Evolutionary conservation across 495 filamentous ascomycete genomes (phyloP).

Genomic region (Barbatosphaeria neglecta): DNA sequence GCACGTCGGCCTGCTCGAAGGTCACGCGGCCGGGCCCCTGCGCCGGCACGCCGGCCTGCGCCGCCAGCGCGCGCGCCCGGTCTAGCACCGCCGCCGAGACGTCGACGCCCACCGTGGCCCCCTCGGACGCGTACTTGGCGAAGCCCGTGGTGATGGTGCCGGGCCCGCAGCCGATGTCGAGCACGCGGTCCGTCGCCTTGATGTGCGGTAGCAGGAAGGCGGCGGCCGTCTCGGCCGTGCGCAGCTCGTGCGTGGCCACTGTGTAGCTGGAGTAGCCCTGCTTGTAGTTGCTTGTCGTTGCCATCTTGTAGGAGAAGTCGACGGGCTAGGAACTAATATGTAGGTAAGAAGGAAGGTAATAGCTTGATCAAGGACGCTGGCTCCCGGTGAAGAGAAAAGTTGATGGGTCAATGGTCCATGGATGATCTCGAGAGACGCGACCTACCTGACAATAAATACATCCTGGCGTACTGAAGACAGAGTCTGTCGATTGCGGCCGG

Average conservation of each 20-base stretch:
- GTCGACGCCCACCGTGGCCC: conserved; percentile 20
- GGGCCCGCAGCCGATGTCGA: conserved; percentile 47
- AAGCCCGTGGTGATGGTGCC: conserved; percentile 44
- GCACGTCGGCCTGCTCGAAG: conserved; percentile 30
- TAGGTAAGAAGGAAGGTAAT: too few species aligned
- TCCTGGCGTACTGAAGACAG: too few species aligned
- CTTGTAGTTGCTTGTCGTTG: conserved; percentile 18
- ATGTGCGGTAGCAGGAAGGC: conserved; percentile 9
- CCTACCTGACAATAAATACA: too few species aligned
- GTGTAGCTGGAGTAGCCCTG: conserved; percentile 24
- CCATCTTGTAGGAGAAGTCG: too few species aligned
- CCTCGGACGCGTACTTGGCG: conserved; percentile 32
- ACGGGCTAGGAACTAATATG: too few species aligned
- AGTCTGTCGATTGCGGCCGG: too few species aligned
- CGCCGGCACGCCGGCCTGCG: conserved; percentile 1
- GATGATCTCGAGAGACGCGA: too few species aligned
- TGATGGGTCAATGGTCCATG: too few species aligned
- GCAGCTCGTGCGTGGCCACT: conserved; percentile 17
- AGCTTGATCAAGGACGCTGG: too few species aligned
- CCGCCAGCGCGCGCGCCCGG: conserved; percentile 13
- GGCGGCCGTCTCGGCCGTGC: conserved; percentile 17
- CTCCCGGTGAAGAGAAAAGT: too few species aligned
- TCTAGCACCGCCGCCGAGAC: conserved; percentile 6
- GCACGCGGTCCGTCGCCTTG: conserved; percentile 22
- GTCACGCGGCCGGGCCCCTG: conserved; percentile 21